Evolutionary conservation across 1,284 basidiomycete species (phyloP).

Genomic region (Heterobasidion parviporum): DNA sequence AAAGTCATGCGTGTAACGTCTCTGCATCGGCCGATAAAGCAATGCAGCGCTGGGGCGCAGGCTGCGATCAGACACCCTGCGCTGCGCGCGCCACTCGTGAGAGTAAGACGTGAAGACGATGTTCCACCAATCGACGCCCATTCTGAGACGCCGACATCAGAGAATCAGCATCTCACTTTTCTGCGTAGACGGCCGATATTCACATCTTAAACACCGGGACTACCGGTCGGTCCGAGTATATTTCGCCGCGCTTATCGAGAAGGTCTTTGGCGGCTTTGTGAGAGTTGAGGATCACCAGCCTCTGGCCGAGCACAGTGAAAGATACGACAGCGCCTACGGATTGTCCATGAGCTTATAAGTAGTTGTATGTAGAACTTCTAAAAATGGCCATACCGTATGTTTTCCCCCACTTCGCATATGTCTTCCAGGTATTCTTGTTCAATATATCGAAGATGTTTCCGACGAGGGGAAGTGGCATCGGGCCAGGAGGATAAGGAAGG

Average conservation of each 20-base stretch:
- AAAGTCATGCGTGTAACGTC: conserved; percentile 14
- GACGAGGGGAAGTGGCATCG: background rate
- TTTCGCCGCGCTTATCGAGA: conserved; percentile 6
- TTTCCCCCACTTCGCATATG: background rate
- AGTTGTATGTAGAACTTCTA: background rate
- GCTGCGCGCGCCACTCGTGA: conserved; percentile 16
- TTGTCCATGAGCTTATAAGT: background rate
- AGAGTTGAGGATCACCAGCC: conserved; percentile 4
- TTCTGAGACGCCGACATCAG: background rate
- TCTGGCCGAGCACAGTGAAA: background rate
- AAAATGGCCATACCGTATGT: background rate
- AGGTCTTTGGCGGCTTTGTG: conserved; percentile 5
- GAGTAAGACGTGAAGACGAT: conserved; percentile 6
- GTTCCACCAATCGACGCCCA: background rate
- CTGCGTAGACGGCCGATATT: background rate
- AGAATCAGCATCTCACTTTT: background rate
- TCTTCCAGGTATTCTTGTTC: background rate
- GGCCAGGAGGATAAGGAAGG: background rate
- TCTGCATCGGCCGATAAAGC: conserved; percentile 19
- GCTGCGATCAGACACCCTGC: conserved; percentile 18
- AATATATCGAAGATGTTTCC: conserved; percentile 1
- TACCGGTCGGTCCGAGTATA: conserved; percentile 5
- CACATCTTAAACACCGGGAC: conserved; percentile 3
- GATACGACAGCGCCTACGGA: background rate
- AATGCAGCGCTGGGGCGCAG: conserved; percentile 19